Conservation (phyloP, 495 filamentous ascomycete genomes). For the Aspergillus avenaceus region DNA sequence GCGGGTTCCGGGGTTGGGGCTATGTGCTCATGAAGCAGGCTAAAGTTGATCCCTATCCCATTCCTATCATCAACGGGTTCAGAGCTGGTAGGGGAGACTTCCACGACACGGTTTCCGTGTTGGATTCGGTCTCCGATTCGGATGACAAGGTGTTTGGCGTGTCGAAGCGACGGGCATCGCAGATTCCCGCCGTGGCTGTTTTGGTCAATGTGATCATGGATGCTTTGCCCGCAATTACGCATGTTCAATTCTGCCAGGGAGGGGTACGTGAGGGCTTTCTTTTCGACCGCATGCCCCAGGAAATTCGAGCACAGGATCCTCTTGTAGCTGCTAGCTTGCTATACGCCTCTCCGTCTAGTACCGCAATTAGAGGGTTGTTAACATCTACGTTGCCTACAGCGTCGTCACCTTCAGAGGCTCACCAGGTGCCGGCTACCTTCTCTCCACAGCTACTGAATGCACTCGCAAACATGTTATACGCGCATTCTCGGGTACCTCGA, state of each 20-base stretch:
- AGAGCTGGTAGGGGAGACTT: slow-evolving; percentile 57
- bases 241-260: slow-evolving; percentile 74
- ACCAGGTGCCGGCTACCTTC: slow-evolving; percentile 24
- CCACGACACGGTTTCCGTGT: slow-evolving; percentile 51
- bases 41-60: slow-evolving; percentile 68
- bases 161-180: slow-evolving; percentile 70
- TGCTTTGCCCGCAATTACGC: slow-evolving; percentile 62
- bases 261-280: slow-evolving; percentile 80
- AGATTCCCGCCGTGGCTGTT: slow-evolving; percentile 76
- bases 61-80: slow-evolving; percentile 78
- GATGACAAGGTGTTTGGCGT: slow-evolving; percentile 63
- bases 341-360: slow-evolving; percentile 37
- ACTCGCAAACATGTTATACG: slow-evolving; percentile 47
- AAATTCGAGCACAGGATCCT: slow-evolving; percentile 58
- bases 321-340: slow-evolving; percentile 55
- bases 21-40: slow-evolving; percentile 71
- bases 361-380: slow-evolving; percentile 34
- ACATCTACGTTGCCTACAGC: slow-evolving; percentile 36
- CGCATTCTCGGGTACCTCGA: slow-evolving; percentile 42
- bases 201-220: slow-evolving; percentile 66
- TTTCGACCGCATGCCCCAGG: slow-evolving; percentile 56
- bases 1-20: slow-evolving; percentile 84
- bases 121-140: slow-evolving; percentile 35
- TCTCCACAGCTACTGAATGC: slow-evolving; percentile 40
- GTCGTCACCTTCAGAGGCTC: slow-evolving; percentile 14